Base-by-base conservation (phyloP, 257 asterid species). In the Solanum pimpinellifolium region DNA sequence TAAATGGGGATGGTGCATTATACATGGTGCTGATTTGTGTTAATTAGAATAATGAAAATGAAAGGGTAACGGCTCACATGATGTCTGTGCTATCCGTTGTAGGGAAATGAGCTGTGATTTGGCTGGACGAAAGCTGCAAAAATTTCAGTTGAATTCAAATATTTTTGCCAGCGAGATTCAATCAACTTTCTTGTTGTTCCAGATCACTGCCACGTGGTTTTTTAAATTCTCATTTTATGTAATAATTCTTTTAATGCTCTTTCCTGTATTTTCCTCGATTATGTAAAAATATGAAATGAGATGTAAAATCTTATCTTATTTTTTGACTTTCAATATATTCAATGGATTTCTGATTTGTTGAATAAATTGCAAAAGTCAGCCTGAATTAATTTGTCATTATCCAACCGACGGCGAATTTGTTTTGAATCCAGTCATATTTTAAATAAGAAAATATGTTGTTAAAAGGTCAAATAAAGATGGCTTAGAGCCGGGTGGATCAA, bases 61-160 rank as follows among this genome's bases (percentile, higher is more conserved):
- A 75, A 81, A 84, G 89, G 86, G 87, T 72, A 87, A 69, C 77
- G 76, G 84, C 90, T 93, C 91, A 91, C 90, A 88, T 90, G 93
- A 87, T 89, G 56, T 29, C 10, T 73, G 81, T 84, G 88, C 83
- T 90, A 81, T 90, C 35, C 52, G 33, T 89, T 89, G 75, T 88
- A 93, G 95, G 96, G 82, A 88, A 86, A 84, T 69, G 83, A 85
- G 92, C 85, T 87, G 92, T 83, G 86, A 87, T 75, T 86, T 84
- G 92, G 90, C 80, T 86, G 93, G 93, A 73, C 46, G 76, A 80
- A 88, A 87, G 85, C 89, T 90, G 91, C 68, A 65, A 37, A 46
- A 56, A 15, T 78, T 88, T 76, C 88, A 87, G 47, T 89, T 87
- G 88, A 90, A 83, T 85, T 80, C 86, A 59, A 59, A 44, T 49